phyloP scores from a whole-genome alignment of 2,329 filamentous ascomycete genomes.

The Fusarium buharicum region DNA sequence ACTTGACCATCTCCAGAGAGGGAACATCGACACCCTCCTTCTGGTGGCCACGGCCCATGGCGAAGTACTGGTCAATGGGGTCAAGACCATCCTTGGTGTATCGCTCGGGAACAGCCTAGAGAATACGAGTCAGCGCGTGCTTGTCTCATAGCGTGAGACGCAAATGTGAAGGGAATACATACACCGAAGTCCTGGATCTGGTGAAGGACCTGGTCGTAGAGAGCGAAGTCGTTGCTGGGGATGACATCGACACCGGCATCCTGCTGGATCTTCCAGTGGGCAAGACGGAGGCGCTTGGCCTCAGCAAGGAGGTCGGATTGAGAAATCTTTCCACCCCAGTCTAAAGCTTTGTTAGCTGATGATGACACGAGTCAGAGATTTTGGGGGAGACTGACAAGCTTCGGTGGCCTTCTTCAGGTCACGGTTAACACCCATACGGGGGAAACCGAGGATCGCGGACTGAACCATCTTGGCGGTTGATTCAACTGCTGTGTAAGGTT shows the following conservation, averaged over 20 bases:
- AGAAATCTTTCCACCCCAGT: slow-evolving; percentile 94
- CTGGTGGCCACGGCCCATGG: slow-evolving; percentile 99
- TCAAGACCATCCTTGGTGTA: slow-evolving; percentile 92
- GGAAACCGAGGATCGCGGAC: slow-evolving; percentile 93
- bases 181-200: slow-evolving; percentile 98
- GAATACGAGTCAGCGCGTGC: slow-evolving; percentile 23
- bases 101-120: slow-evolving; percentile 85
- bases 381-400: slow-evolving; percentile 70
- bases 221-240: slow-evolving; percentile 99
- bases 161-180: slow-evolving; percentile 55
- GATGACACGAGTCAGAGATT: slow-evolving; percentile 49
- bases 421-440: slow-evolving; percentile 97
- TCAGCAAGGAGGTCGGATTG: slow-evolving; percentile 90
- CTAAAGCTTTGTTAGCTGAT: slow-evolving; percentile 47
- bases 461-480: slow-evolving; percentile 67
- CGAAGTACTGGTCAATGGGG: slow-evolving; percentile 96
- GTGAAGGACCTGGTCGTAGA: slow-evolving; percentile 97
- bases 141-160: neutral
- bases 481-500: slow-evolving; percentile 41
- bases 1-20: slow-evolving; percentile 99
- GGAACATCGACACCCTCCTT: slow-evolving; percentile 94
- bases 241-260: slow-evolving; percentile 97
- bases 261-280: slow-evolving; percentile 99
- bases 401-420: slow-evolving; percentile 99
- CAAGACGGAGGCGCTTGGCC: slow-evolving; percentile 95